Evolutionary conservation across 2,329 filamentous ascomycete genomes (phyloP).

Genomic region (Epichloe amarillans): DNA sequence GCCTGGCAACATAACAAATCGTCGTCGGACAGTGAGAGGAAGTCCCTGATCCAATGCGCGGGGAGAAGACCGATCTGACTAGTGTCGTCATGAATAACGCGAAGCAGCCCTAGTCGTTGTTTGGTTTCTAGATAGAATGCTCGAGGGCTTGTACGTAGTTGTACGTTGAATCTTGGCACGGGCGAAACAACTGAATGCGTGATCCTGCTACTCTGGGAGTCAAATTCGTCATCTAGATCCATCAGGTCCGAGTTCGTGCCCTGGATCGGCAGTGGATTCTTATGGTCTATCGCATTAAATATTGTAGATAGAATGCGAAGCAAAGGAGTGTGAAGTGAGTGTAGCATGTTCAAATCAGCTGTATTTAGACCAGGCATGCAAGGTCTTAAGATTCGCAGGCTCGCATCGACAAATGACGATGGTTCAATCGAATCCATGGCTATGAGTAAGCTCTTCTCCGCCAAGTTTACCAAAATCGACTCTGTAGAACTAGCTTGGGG

Average conservation of each 20-base stretch:
- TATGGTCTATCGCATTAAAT: slow-evolving; percentile 14
- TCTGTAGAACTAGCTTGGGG: slow-evolving; percentile 37
- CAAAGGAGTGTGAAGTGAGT: slow-evolving; percentile 26
- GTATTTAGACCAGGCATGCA: slow-evolving; percentile 33
- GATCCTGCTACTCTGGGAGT: slow-evolving; percentile 41
- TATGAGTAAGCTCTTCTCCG: slow-evolving; percentile 26
- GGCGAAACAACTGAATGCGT: slow-evolving; percentile 24
- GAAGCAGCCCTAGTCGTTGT: slow-evolving; percentile 32
- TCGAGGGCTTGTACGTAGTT: slow-evolving; percentile 26
- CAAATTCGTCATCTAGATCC: slow-evolving; percentile 55
- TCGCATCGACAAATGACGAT: slow-evolving; percentile 30
- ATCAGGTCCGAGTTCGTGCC: slow-evolving; percentile 37
- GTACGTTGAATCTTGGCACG: slow-evolving; percentile 32
- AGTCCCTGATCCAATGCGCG: slow-evolving; percentile 32
- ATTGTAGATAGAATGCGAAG: slow-evolving; percentile 30
- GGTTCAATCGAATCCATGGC: slow-evolving; percentile 32
- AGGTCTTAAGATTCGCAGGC: slow-evolving; percentile 30
- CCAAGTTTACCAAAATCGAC: slow-evolving; percentile 25
- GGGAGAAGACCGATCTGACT: slow-evolving; percentile 37
- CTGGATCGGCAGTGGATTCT: slow-evolving; percentile 13
- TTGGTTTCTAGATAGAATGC: slow-evolving; percentile 36
- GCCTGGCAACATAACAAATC: slow-evolving; percentile 38
- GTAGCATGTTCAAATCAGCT: slow-evolving; percentile 23
- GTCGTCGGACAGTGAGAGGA: slow-evolving; percentile 36
- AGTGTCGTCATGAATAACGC: slow-evolving; percentile 26